phyloP scores from a whole-genome alignment of 257 asterid genomes.

The Solanum okadae region DNA sequence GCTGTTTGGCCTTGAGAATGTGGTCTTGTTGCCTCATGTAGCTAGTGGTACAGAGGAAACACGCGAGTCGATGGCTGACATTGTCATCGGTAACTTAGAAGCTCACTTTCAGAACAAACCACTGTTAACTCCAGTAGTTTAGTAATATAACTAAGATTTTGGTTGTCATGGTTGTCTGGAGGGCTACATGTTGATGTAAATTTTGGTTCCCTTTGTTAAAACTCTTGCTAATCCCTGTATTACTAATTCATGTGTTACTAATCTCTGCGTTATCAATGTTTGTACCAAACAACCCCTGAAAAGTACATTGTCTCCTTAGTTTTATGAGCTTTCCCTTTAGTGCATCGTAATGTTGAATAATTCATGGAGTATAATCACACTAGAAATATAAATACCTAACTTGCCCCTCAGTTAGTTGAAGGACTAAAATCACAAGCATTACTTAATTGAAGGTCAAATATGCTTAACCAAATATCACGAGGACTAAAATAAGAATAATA shows the following conservation, averaged over 20 bases:
- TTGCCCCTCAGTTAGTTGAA: neutral
- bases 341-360: neutral
- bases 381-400: neutral
- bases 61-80: neutral
- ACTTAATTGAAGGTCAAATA: too few relatives aligned
- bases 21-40: neutral
- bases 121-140: neutral
- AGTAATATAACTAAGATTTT: neutral
- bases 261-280: too few relatives aligned
- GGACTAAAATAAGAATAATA: too few relatives aligned
- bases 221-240: too few relatives aligned
- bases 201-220: neutral
- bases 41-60: neutral
- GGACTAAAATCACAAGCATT: too few relatives aligned
- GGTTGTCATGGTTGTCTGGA: neutral
- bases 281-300: too few relatives aligned
- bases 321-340: neutral
- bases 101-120: neutral
- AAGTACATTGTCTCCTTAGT: neutral
- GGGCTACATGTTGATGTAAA: neutral
- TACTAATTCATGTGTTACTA: too few relatives aligned
- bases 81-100: neutral
- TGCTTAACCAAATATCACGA: accelerated
- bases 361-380: neutral
- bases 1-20: neutral